Percentiles rank a stretch among this genome's conserved stretches.
Evolutionary conservation across 1,284 basidiomycete species (phyloP).

Genomic region (Hemileia vastatrix): DNA sequence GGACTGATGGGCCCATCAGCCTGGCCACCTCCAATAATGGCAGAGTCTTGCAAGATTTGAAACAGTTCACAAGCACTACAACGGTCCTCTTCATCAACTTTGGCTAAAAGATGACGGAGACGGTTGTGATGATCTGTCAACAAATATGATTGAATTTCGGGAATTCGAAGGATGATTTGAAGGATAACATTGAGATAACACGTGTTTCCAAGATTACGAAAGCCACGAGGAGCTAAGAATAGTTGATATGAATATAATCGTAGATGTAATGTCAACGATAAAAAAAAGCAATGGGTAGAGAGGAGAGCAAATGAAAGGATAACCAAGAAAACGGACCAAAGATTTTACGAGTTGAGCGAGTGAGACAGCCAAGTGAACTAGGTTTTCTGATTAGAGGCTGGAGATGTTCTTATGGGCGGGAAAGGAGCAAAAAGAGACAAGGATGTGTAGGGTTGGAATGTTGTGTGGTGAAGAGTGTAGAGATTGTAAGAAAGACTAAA

Average conservation of each 20-base stretch:
- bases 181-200: slow-evolving; percentile 21
- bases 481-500: too few relatives aligned
- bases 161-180: slow-evolving; percentile 17
- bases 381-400: slow-evolving; percentile 6
- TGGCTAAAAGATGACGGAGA: slow-evolving; percentile 5
- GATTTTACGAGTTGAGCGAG: slow-evolving; percentile 15
- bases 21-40: not conserved
- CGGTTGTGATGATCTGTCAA: slow-evolving; percentile 22
- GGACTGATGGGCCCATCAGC: slow-evolving; percentile 2
- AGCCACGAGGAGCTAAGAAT: slow-evolving; percentile 10
- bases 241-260: not conserved
- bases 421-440: not conserved
- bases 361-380: slow-evolving; percentile 6
- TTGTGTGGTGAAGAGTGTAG: not conserved
- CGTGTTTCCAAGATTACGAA: slow-evolving; percentile 16
- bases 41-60: slow-evolving; percentile 3
- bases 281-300: too few relatives aligned
- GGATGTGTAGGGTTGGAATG: not conserved
- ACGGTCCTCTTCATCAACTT: not conserved
- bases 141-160: slow-evolving; percentile 16
- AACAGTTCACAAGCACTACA: slow-evolving; percentile 20
- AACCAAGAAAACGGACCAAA: slow-evolving; percentile 4
- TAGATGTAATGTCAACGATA: too few relatives aligned
- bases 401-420: not conserved
- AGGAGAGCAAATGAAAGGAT: too few relatives aligned